Base-by-base conservation (phyloP, 176 grass and related monocot species). In the Oryza meyeriana region DNA sequence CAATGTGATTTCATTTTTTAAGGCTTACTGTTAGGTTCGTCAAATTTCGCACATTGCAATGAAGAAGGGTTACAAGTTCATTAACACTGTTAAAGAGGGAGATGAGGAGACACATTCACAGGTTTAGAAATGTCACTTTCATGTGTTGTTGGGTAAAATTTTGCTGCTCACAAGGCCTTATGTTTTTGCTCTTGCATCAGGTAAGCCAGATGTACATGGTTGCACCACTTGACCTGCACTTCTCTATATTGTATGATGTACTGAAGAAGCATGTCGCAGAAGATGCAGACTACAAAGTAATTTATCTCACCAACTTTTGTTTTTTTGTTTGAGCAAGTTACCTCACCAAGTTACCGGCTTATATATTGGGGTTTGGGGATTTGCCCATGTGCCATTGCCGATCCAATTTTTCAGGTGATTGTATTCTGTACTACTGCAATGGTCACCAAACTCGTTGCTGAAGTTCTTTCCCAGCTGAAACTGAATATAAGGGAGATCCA, bases 361-460 rank as follows among this genome's bases (percentile, higher is more conserved):
- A 80, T 71, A 42, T 35, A 31, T 74, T 34, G 42, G 22, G 31
- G 6, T 26, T 74, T 34, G 42, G 22, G 31, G 6, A 62, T 79
- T 76, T 80, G 14, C 71, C 61, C 10, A 74, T 82, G 20, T 57
- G 11, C 29, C 32, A 79, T 69, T 77, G 30, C 62, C 62, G 70
- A 59, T 74, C 40, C 17, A 36, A 69, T 68, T 73, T 82, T 91
- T 79, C 77, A 98, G 95, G 95, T 95, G 16, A 93, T 99, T 74
- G 66, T 99, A 72, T 99, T 99, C 62, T 99, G 96, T 85, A 99
- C 96, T 52, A 99, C 93, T 77, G 96, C 96, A 68, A 95, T 92
- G 96, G 89, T 88, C 36, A 99, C 96, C 47, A 93, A 77, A 76
- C 89, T 99, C 71, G 86, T 93, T 11, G 93, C 93, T 73, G 93